A percentile compares a stretch with the other conserved stretches of the same genome.
Evolutionary conservation across 192 early-diverging fungal species (phyloP).

Genomic region (Coemansia furcata): DNA sequence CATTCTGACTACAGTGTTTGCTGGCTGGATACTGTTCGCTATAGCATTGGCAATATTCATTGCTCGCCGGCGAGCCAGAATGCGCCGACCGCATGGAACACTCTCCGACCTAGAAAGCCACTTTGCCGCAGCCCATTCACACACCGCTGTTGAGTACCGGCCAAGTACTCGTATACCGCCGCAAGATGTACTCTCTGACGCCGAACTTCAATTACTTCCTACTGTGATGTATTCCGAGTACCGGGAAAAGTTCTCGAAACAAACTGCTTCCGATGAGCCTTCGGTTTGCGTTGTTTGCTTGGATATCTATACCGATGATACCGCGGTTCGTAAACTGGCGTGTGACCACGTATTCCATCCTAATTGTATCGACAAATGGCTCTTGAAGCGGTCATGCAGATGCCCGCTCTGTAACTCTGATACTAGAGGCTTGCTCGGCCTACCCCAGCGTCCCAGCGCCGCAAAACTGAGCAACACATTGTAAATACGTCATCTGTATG

Average conservation of each 20-base stretch:
- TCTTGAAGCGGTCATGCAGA: slow-evolving; percentile 37
- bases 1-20: slow-evolving; percentile 22
- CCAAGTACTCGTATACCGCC: not conserved
- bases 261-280: not conserved
- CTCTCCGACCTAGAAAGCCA: slow-evolving; percentile 10
- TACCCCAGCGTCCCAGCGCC: slow-evolving; percentile 24
- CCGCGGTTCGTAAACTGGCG: slow-evolving; percentile 26
- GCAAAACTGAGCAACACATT: slow-evolving; percentile 19
- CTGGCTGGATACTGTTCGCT: slow-evolving; percentile 11
- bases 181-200: slow-evolving; percentile 9
- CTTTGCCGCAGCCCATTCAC: not conserved
- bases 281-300: slow-evolving; percentile 35
- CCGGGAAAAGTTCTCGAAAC: not conserved
- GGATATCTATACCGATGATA: slow-evolving; percentile 13
- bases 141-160: slow-evolving; percentile 5
- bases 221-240: slow-evolving; percentile 7
- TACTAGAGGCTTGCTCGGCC: slow-evolving; percentile 8
- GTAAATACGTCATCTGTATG: not conserved
- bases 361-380: slow-evolving; percentile 40
- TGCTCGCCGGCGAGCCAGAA: slow-evolving; percentile 6
- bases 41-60: slow-evolving; percentile 5
- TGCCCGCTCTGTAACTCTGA: slow-evolving; percentile 46
- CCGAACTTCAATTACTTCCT: slow-evolving; percentile 18
- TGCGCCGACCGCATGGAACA: not conserved
- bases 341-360: slow-evolving; percentile 41